Base-by-base conservation (phyloP, 192 early-diverging fungal species). In the Fimicolochytrium jonesii region DNA sequence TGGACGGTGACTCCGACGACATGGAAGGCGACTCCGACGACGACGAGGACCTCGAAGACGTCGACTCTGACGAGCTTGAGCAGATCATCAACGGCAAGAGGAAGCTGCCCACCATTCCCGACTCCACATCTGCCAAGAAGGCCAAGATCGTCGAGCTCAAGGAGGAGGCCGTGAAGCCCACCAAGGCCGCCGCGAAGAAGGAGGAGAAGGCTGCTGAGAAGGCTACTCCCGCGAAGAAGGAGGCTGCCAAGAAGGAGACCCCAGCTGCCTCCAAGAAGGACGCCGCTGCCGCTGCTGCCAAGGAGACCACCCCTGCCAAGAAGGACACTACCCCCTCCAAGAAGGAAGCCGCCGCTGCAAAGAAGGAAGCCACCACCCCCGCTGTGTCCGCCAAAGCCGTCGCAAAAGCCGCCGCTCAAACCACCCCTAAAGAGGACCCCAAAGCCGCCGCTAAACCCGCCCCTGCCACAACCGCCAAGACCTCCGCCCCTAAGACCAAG, bases 61-160 rank as follows among this genome's bases (percentile, higher is more conserved):
- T 56, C 13, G 74, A 73, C 6, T 74, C 75, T 22, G 79, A 78
- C 43, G 71, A 76, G 35, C 42, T 34, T 43, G 77, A 77, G 18
- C 68, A 35, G 22, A 35, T 22, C 37, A 20, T 68, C 71, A 42
- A 68, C 72, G 57, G 52, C 63, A 70, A 65, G 62, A 50, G 55
- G 34, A 55, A 49, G 32, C 23, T 54, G 13, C 42, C 31, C 50
- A 28, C 25, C 6, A 48, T 51, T 39, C 63, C 48, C 23, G 29
- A 20, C 20, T 46, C 31, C 48, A 55, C 47, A 23, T 52, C 20
- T 20, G 30, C 52, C 34, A 72, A 74, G 60, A 74, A 74, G 64
- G 62, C 70, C 43, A 72, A 79, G 70, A 78, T 78, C 50, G 62
- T 56, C 43, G 76, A 78, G 52, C 7, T 71, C 3, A 46, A 48